A percentile compares a stretch with the other conserved stretches of the same genome.
Evolutionary conservation across 306 rosid genomes (phyloP).

Genomic region (Quercus bicolor): DNA sequence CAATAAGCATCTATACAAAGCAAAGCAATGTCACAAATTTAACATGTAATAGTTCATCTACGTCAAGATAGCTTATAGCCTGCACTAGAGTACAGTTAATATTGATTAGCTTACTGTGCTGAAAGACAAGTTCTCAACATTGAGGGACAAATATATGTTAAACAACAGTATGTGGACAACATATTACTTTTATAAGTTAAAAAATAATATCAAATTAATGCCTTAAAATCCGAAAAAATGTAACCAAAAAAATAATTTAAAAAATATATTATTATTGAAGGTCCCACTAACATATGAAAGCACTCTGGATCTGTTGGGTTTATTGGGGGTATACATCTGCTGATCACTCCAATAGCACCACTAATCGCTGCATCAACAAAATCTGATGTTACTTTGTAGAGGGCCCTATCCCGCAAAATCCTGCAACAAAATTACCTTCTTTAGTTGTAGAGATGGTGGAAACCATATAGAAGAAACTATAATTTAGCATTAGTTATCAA

Average conservation of each 20-base stretch:
- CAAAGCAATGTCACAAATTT: background rate
- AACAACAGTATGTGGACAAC: background rate
- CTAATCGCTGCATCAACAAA: conserved; percentile 92
- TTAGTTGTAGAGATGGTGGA: background rate
- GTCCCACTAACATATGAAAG: conserved; percentile 93
- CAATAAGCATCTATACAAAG: background rate
- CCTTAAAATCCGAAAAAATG: background rate
- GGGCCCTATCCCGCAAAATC: conserved; percentile 96
- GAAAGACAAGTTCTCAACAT: background rate
- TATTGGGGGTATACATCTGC: conserved; percentile 95
- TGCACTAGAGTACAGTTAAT: background rate
- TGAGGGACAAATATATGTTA: background rate
- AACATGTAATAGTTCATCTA: background rate
- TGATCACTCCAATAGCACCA: conserved; percentile 94
- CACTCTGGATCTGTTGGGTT: conserved; percentile 99
- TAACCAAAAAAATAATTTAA: no score
- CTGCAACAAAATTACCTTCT: conserved; percentile 36
- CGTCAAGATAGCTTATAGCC: conserved; percentile 13
- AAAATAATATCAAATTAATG: background rate
- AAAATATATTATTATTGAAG: background rate
- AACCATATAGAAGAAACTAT: conserved; percentile 9
- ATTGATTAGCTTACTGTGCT: background rate
- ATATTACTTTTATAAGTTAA: background rate
- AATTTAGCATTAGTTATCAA: conserved; percentile 19
- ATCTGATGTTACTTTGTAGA: conserved; percentile 97